These are phyloP conservation scores for Elongisporangium anandrum DNA, from an alignment of 352 stramenopile species.

Conservation along the genomic window DNA sequence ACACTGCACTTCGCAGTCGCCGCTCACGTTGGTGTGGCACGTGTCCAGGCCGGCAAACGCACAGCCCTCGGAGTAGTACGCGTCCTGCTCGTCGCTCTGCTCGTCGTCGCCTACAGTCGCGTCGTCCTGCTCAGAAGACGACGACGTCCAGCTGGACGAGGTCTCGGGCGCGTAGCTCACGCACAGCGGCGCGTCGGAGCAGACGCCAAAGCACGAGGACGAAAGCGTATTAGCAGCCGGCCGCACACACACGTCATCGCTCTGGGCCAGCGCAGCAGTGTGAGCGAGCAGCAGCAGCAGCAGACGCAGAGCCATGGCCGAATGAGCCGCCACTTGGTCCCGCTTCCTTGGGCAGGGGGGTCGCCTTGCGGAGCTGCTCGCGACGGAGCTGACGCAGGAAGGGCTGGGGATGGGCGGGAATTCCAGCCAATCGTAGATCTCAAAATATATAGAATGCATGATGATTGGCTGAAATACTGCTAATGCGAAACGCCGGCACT, in stretches of 20 bases:
- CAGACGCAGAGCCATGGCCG: neutral
- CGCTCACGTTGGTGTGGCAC: constrained; percentile 37
- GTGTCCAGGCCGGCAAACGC: constrained; percentile 37
- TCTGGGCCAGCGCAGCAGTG: neutral
- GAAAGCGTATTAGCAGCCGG: constrained; percentile 52
- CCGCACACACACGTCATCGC: constrained; percentile 19
- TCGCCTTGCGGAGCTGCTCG: neutral
- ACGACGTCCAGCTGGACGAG: constrained; percentile 7
- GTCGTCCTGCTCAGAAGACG: constrained; percentile 16
- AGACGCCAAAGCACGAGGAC: constrained; percentile 48
- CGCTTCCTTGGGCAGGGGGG: neutral
- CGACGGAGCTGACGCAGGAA: neutral
- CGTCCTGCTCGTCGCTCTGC: neutral
- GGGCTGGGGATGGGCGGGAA: neutral
- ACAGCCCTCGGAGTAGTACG: constrained; percentile 66
- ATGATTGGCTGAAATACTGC: neutral
- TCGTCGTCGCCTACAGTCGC: constrained; percentile 5
- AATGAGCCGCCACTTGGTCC: neutral
- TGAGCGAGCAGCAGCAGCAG: neutral
- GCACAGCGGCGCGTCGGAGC: constrained; percentile 34
- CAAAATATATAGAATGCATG: neutral
- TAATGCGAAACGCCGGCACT: neutral
- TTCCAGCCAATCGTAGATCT: neutral
- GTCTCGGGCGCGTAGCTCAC: constrained; percentile 53
- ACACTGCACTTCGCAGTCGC: constrained; percentile 62